A percentile compares a stretch with the other conserved stretches of the same genome.
Evolutionary conservation across 1,284 basidiomycete genomes (phyloP).

Genomic region (Porodaedalea pini): DNA sequence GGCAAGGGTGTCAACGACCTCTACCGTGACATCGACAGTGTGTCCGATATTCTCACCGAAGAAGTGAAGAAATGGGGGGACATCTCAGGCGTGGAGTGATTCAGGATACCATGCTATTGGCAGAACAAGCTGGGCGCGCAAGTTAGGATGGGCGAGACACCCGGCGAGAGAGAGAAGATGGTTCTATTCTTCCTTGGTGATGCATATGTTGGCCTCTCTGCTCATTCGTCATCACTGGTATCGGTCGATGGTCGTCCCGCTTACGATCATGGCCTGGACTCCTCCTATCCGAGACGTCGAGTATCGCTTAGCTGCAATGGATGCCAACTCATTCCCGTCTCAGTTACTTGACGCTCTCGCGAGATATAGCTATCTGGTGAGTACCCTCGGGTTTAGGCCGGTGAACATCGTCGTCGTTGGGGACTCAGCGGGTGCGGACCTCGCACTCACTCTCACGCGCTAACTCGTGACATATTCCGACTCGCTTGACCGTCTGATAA

Average conservation of each 20-base stretch:
- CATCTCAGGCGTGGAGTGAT: slow-evolving; percentile 18
- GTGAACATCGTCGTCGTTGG: slow-evolving; percentile 48
- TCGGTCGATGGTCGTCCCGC: too few species aligned
- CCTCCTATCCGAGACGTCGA: too few species aligned
- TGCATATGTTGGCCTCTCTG: slow-evolving; percentile 40
- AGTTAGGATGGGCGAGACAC: slow-evolving; percentile 30
- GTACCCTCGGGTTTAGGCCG: slow-evolving; percentile 35
- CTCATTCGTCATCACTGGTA: slow-evolving; percentile 39
- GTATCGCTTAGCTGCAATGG: slow-evolving; percentile 31
- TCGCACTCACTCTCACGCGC: slow-evolving; percentile 40
- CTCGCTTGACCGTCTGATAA: slow-evolving; percentile 34
- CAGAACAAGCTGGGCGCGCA: slow-evolving; percentile 1
- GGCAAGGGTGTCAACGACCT: slow-evolving; percentile 29
- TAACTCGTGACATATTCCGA: slow-evolving; percentile 28
- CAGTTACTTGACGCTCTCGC: slow-evolving; percentile 47
- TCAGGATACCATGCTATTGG: slow-evolving; percentile 24
- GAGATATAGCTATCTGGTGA: slow-evolving; percentile 43
- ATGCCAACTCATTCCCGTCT: slow-evolving; percentile 40
- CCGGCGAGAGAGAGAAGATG: slow-evolving; percentile 44
- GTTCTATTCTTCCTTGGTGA: slow-evolving; percentile 51
- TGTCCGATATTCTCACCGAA: slow-evolving; percentile 51
- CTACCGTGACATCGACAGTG: slow-evolving; percentile 40
- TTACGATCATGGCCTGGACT: too few species aligned
- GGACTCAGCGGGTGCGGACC: slow-evolving; percentile 54
- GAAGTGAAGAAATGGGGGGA: slow-evolving; percentile 29